These are phyloP conservation scores for Penicillium griseofulvum DNA, from an alignment of 2,329 filamentous ascomycete species.

Conservation along the genomic window DNA sequence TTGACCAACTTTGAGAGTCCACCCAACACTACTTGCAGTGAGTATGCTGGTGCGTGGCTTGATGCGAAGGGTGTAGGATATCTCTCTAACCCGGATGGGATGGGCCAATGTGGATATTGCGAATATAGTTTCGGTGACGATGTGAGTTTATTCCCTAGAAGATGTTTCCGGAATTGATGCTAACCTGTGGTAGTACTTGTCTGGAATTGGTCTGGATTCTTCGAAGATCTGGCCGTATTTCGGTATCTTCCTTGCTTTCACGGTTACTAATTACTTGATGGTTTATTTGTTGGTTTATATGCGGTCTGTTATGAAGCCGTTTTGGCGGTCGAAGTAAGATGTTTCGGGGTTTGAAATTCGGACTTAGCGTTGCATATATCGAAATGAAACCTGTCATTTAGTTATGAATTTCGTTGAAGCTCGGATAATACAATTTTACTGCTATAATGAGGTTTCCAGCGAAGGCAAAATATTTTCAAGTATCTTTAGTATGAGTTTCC, in stretches of 20 bases:
- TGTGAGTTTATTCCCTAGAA: conserved; percentile 20
- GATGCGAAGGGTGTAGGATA: conserved; percentile 65
- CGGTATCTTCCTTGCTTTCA: conserved; percentile 35
- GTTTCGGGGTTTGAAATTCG: not conserved
- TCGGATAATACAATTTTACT: too few relatives aligned
- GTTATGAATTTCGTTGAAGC: too few relatives aligned
- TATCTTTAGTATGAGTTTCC: too few relatives aligned
- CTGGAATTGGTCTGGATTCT: conserved; percentile 29
- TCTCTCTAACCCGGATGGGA: conserved; percentile 60
- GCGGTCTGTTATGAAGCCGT: conserved; percentile 31
- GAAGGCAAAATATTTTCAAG: too few relatives aligned
- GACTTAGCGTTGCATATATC: not conserved
- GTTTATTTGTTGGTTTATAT: conserved; percentile 36
- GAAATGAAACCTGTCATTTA: not conserved
- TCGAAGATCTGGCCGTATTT: conserved; percentile 38
- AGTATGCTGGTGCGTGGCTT: conserved; percentile 73
- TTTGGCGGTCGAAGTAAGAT: conserved; percentile 21
- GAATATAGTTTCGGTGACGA: conserved; percentile 57
- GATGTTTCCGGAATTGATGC: not conserved
- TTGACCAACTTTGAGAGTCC: conserved; percentile 68
- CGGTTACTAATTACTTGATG: conserved; percentile 36
- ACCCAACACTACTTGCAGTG: conserved; percentile 63
- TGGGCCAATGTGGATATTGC: conserved; percentile 72
- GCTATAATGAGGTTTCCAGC: too few relatives aligned
- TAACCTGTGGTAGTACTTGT: conserved; percentile 27